phyloP scores from a whole-genome alignment of 164 flowering plant species.

The Stephania cephalantha region DNA sequence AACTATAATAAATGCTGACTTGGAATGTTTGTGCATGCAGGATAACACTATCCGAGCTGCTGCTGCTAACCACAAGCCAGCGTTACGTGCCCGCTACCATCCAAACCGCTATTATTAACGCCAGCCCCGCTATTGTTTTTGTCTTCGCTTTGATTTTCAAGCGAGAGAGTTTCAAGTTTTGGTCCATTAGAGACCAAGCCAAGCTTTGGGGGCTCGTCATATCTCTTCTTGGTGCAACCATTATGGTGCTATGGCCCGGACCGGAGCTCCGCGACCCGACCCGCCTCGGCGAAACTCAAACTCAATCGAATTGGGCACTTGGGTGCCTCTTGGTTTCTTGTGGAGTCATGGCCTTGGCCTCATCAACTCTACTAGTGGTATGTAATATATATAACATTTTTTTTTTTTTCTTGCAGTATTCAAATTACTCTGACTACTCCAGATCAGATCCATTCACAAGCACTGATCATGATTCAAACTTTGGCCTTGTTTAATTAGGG shows the following conservation, averaged over 20 bases:
- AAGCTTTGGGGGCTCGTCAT: constrained; percentile 11
- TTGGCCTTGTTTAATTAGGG: too few species aligned
- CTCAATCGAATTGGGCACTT: background rate
- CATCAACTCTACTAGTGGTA: constrained; percentile 11
- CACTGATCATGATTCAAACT: too few species aligned
- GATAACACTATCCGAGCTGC: constrained; percentile 9
- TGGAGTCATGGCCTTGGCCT: background rate
- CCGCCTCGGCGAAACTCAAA: background rate
- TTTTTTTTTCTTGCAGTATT: too few species aligned
- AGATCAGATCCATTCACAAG: too few species aligned
- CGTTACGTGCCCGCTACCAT: constrained; percentile 7
- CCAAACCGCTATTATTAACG: constrained; percentile 5
- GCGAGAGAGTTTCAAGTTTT: constrained; percentile 2
- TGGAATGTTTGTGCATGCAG: background rate
- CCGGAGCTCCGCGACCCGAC: background rate
- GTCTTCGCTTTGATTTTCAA: constrained; percentile 8
- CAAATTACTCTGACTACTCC: too few species aligned
- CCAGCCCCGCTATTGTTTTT: background rate
- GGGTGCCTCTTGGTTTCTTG: background rate
- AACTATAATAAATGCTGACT: too few species aligned
- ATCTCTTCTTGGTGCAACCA: constrained; percentile 1
- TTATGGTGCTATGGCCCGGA: constrained; percentile 11
- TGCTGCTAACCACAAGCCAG: constrained; percentile 9
- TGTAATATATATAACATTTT: background rate
- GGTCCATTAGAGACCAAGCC: constrained; percentile 7